Percentiles rank a stretch among this genome's conserved stretches.
These are phyloP conservation scores for Zalaria obscura DNA, from an alignment of 2,329 filamentous ascomycete species.

Conservation along the genomic window DNA sequence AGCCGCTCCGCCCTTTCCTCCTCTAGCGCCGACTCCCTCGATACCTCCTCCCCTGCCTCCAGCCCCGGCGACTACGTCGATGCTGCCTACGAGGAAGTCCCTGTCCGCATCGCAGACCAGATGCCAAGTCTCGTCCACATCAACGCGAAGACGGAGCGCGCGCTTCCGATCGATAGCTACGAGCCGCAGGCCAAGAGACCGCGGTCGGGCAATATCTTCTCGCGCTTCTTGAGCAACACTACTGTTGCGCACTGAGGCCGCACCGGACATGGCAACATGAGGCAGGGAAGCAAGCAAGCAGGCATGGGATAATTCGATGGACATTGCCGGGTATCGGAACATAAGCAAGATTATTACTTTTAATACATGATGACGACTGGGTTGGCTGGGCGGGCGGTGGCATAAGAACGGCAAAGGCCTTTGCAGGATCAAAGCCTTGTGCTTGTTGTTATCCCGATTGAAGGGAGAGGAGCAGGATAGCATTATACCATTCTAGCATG, in stretches of 20 bases:
- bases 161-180: conserved; percentile 14
- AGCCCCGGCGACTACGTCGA: conserved; percentile 7
- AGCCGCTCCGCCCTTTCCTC: conserved; percentile 21
- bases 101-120: conserved; percentile 20
- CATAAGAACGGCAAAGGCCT: neutral
- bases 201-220: conserved; percentile 21
- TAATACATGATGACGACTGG: neutral
- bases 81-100: conserved; percentile 13
- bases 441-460: neutral
- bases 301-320: neutral
- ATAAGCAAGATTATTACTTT: neutral
- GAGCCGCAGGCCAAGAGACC: conserved; percentile 20
- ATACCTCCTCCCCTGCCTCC: conserved; percentile 19
- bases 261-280: neutral
- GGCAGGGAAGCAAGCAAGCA: neutral
- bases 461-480: conserved; percentile 1
- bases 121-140: conserved; percentile 30
- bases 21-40: conserved; percentile 18
- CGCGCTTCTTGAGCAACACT: conserved; percentile 20
- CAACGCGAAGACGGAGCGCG: conserved; percentile 6
- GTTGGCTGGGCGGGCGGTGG: no score
- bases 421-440: conserved; percentile 5
- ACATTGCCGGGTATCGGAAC: neutral
- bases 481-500: conserved; percentile 3
- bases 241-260: conserved; percentile 5